Conservation (phyloP, 441 rosid species). For the Erodium moschatum region DNA sequence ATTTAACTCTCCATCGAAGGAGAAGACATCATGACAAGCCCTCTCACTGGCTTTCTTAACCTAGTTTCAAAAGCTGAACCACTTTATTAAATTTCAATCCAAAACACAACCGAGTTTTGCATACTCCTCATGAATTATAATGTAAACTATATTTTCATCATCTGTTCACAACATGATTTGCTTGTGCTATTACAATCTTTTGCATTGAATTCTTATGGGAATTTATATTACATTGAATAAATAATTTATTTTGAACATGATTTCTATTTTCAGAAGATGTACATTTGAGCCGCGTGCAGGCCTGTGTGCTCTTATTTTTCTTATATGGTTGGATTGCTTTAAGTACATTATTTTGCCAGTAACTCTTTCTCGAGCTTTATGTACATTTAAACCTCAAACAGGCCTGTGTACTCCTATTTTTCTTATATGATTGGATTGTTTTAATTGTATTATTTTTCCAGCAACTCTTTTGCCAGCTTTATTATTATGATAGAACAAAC, state of each 20-base stretch:
- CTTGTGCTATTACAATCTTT: background rate
- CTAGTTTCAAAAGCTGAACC: background rate
- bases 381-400: too few relatives aligned
- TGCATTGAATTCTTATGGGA: background rate
- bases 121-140: background rate
- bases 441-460: background rate
- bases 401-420: too few relatives aligned
- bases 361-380: background rate
- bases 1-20: too few relatives aligned
- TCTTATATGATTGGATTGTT: too few relatives aligned
- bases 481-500: background rate
- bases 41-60: too few relatives aligned
- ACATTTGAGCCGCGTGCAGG: too few relatives aligned
- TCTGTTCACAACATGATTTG: background rate
- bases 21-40: too few relatives aligned
- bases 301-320: too few relatives aligned
- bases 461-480: background rate
- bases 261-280: background rate
- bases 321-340: too few relatives aligned
- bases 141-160: background rate
- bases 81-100: background rate
- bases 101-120: background rate
- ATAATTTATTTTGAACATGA: background rate
- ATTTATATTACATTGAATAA: background rate
- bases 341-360: background rate